Evolutionary conservation across 75 land plant genomes (phyloP).

Genomic region (Pinus taeda): DNA sequence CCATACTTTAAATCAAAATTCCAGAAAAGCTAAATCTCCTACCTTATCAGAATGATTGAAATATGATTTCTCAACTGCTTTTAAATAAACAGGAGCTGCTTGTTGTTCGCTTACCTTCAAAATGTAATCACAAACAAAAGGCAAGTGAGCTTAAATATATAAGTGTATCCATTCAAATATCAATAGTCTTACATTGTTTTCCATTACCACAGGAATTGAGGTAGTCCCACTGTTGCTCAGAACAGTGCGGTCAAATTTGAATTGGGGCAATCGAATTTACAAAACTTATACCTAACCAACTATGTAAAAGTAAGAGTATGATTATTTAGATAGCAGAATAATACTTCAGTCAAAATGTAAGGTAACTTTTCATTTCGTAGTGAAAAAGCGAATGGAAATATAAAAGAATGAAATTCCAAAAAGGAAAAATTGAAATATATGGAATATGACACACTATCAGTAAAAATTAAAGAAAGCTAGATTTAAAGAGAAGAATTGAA

Average conservation of each 20-base stretch:
- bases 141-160: neutral
- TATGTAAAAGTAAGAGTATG: too few relatives aligned
- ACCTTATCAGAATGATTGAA: constrained; percentile 86
- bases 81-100: constrained; percentile 46
- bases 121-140: neutral
- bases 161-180: neutral
- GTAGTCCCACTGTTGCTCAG: neutral
- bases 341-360: too few relatives aligned
- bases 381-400: too few relatives aligned
- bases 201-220: neutral
- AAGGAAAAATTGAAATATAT: too few relatives aligned
- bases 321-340: too few relatives aligned
- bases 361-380: too few relatives aligned
- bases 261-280: too few relatives aligned
- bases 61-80: constrained; percentile 53
- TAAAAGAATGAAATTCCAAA: too few relatives aligned
- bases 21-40: neutral
- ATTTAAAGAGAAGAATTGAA: too few relatives aligned
- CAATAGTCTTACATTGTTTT: neutral
- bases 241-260: neutral
- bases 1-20: neutral
- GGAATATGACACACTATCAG: too few relatives aligned
- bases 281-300: too few relatives aligned
- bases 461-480: too few relatives aligned
- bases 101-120: constrained; percentile 46